Evolutionary conservation across 2,329 filamentous ascomycete species (phyloP).

Genomic region (Alternaria gaisen): DNA sequence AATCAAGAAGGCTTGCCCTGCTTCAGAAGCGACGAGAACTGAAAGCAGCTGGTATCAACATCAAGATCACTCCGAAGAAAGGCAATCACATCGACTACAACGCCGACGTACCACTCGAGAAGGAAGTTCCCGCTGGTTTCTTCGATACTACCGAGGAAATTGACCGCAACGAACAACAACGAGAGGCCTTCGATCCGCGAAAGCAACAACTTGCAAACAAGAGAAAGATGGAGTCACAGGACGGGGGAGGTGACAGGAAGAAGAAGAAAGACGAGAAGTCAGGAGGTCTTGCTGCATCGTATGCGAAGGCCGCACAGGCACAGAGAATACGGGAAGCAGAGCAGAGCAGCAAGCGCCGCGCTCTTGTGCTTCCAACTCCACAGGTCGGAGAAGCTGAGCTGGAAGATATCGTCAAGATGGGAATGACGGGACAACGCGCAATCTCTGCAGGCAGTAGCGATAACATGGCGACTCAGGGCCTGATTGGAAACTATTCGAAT

Average conservation of each 20-base stretch:
- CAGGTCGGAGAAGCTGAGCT: slow-evolving; percentile 93
- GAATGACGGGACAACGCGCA: slow-evolving; percentile 88
- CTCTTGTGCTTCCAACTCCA: slow-evolving; percentile 83
- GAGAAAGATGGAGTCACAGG: slow-evolving; percentile 89
- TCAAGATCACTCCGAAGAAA: slow-evolving; percentile 91
- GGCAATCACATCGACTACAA: slow-evolving; percentile 99
- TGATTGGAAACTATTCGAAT: slow-evolving; percentile 86
- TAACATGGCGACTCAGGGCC: slow-evolving; percentile 82
- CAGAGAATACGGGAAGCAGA: slow-evolving; percentile 96
- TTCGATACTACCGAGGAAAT: slow-evolving; percentile 91
- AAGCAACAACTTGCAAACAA: slow-evolving; percentile 93
- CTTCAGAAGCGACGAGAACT: slow-evolving; percentile 95
- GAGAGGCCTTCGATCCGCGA: slow-evolving; percentile 86
- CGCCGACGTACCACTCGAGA: slow-evolving; percentile 97
- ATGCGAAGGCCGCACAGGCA: slow-evolving; percentile 90
- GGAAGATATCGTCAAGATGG: slow-evolving; percentile 99
- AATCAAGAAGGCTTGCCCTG: slow-evolving; percentile 86
- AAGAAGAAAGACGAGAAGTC: slow-evolving; percentile 85
- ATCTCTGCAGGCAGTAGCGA: slow-evolving; percentile 81
- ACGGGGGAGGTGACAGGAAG: slow-evolving; percentile 78
- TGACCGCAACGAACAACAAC: slow-evolving; percentile 80
- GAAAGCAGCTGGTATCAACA: slow-evolving; percentile 97
- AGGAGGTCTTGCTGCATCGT: slow-evolving; percentile 81
- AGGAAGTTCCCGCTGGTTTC: slow-evolving; percentile 85
- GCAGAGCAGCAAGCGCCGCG: slow-evolving; percentile 90